These are phyloP conservation scores for Starmerella vitae DNA, from an alignment of 805 yeast genomes.

Conservation along the genomic window DNA sequence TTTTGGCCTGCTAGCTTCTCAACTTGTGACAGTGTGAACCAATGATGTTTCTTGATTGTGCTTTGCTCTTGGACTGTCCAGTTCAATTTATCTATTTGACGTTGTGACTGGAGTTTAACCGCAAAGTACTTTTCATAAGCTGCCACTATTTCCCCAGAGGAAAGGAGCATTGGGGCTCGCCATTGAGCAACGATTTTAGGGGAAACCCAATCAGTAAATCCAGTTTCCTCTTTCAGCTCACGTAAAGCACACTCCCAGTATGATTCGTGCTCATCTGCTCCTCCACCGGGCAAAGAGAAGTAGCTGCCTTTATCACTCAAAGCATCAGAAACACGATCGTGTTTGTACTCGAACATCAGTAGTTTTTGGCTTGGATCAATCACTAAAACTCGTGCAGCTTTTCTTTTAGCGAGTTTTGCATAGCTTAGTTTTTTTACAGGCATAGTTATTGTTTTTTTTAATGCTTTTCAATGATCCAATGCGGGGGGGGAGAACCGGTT, in stretches of 20 bases:
- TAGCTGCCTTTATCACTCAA: conserved; percentile 15
- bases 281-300: conserved; percentile 18
- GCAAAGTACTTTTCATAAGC: conserved; percentile 17
- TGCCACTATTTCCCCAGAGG: conserved; percentile 12
- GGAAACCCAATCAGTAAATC: conserved; percentile 3
- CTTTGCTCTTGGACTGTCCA: conserved; percentile 14
- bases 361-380: conserved; percentile 7
- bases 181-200: conserved; percentile 12
- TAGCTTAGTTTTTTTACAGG: neutral
- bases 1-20: conserved; percentile 3
- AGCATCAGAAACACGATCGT: conserved; percentile 5
- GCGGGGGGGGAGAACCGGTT: too few relatives aligned
- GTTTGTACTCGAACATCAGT: conserved; percentile 15
- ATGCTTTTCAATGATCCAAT: too few relatives aligned
- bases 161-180: conserved; percentile 14
- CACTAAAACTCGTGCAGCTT: conserved; percentile 17
- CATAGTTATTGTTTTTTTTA: too few relatives aligned
- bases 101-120: conserved; percentile 2
- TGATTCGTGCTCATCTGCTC: conserved; percentile 8
- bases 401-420: conserved; percentile 4
- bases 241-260: conserved; percentile 14
- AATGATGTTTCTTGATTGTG: conserved; percentile 6
- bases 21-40: conserved; percentile 13
- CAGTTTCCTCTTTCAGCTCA: conserved; percentile 19
- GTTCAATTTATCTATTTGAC: conserved; percentile 5